phyloP scores from a whole-genome alignment of 371 early-diverging fungal genomes.

The Mycotypha africana region DNA sequence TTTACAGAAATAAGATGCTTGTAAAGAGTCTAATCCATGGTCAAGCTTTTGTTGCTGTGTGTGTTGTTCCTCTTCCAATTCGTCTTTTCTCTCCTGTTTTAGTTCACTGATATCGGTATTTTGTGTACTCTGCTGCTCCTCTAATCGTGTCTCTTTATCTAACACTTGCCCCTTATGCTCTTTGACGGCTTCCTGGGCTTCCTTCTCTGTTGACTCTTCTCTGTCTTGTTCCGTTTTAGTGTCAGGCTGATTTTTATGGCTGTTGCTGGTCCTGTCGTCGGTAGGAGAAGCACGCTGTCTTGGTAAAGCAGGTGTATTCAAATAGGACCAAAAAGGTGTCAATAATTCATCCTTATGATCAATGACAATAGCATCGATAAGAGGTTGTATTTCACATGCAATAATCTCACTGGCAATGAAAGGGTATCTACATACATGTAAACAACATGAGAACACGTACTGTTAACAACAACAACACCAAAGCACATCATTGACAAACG shows the following conservation, averaged over 20 bases:
- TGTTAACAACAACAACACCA: no score
- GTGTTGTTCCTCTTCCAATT: no score
- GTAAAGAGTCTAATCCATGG: conserved; percentile 51
- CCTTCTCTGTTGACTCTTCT: no score
- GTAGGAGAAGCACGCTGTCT: conserved; percentile 11
- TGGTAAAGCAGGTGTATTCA: conserved; percentile 59
- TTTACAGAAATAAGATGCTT: conserved; percentile 84
- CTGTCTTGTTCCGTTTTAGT: no score
- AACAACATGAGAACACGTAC: background rate
- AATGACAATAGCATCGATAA: conserved; percentile 66
- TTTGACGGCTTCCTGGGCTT: background rate
- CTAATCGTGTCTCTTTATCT: no score
- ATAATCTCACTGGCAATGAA: conserved; percentile 82
- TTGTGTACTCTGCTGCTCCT: no score
- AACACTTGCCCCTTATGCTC: background rate
- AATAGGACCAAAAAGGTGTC: conserved; percentile 70
- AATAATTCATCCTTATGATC: conserved; percentile 56
- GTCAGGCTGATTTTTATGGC: no score
- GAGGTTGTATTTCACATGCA: conserved; percentile 77
- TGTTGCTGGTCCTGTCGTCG: background rate
- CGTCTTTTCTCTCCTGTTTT: no score
- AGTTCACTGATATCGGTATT: no score
- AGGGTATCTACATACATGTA: conserved; percentile 57
- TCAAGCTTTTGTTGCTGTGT: no score
- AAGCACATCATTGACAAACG: conserved; percentile 3